Evolutionary conservation across 441 rosid species (phyloP).

Genomic region (Erodium texanum): DNA sequence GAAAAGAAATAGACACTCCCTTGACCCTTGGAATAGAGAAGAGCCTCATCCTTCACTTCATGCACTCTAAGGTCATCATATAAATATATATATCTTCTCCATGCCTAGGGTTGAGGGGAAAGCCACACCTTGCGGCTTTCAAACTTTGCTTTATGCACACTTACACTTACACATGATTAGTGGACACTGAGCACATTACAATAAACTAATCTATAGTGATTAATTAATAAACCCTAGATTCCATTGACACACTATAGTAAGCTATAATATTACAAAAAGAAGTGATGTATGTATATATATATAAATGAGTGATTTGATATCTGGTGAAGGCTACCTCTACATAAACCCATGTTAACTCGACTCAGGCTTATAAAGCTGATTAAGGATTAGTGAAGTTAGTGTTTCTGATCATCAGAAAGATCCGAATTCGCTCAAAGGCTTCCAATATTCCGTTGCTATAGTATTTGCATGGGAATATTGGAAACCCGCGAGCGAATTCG

Average conservation of each 20-base stretch:
- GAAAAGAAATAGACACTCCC: constrained; percentile 13
- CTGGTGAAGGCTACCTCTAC: background rate
- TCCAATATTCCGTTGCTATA: constrained; percentile 17
- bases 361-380: background rate
- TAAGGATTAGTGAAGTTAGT: too few species aligned
- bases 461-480: constrained; percentile 13
- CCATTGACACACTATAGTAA: constrained; percentile 1
- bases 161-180: background rate
- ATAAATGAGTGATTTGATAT: background rate
- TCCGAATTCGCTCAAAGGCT: constrained; percentile 24
- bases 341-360: background rate
- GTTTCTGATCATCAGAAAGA: background rate
- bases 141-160: background rate
- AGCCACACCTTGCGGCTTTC: background rate
- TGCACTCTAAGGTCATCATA: background rate
- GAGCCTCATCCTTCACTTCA: too few species aligned
- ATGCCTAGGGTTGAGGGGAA: background rate
- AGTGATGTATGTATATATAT: background rate
- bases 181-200: background rate
- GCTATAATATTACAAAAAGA: background rate
- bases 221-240: too few species aligned
- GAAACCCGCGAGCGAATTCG: constrained; percentile 4
- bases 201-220: background rate
- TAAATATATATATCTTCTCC: background rate
- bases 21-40: constrained; percentile 19